A percentile compares a stretch with the other conserved stretches of the same genome.
These are phyloP conservation scores for Thinopyrum elongatum DNA, from an alignment of 176 grass and related monocot genomes.

Conservation along the genomic window DNA sequence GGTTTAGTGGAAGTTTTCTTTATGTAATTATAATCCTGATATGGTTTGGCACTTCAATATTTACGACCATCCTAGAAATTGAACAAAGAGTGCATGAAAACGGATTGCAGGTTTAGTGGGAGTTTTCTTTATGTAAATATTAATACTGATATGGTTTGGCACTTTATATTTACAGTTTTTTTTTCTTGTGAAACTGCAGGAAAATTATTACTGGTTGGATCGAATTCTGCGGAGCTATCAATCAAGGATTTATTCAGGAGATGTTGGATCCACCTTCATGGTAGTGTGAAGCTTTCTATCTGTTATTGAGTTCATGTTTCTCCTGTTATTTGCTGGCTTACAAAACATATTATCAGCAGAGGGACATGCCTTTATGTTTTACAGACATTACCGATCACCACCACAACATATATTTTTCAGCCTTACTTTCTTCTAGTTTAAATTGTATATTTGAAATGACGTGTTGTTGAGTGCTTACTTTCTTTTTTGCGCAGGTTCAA, in stretches of 20 bases:
- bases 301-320: background rate
- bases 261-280: constrained; percentile 79
- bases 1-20: constrained; percentile 45
- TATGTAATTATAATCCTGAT: constrained; percentile 8
- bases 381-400: constrained; percentile 1
- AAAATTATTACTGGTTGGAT: constrained; percentile 99
- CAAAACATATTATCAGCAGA: constrained; percentile 9
- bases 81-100: constrained; percentile 99
- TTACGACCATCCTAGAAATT: constrained; percentile 78
- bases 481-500: constrained; percentile 58
- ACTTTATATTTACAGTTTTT: constrained; percentile 9
- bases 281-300: constrained; percentile 44
- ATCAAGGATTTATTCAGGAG: constrained; percentile 87
- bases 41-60: constrained; percentile 14
- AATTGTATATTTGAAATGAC: constrained; percentile 15
- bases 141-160: constrained; percentile 4
- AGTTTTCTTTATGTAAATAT: constrained; percentile 8
- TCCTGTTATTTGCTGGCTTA: background rate
- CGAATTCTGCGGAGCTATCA: constrained; percentile 92
- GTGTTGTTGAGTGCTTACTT: background rate
- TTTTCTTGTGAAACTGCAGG: constrained; percentile 50
- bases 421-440: background rate
- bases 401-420: constrained; percentile 1
- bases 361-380: constrained; percentile 2
- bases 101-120: constrained; percentile 76